Evolutionary conservation across 495 filamentous ascomycete species (phyloP).

Genomic region (Echria macrotheca): DNA sequence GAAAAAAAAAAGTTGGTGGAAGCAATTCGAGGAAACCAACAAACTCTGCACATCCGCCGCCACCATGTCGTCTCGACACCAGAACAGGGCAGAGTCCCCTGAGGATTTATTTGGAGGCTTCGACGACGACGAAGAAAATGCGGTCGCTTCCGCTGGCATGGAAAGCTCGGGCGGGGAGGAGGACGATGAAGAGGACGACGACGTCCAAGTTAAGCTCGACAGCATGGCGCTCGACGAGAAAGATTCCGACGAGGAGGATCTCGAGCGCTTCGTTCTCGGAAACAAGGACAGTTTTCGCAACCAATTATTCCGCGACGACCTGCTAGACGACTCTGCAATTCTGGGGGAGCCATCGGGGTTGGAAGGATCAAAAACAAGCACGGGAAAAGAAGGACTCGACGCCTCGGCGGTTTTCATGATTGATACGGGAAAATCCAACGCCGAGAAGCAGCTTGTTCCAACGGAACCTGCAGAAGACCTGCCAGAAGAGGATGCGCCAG

Average conservation of each 20-base stretch:
- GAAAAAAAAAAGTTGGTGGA: conserved; percentile 28
- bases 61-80: conserved; percentile 9
- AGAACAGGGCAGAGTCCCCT: conserved; percentile 20
- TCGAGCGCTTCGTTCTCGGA: conserved; percentile 82
- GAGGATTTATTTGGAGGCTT: conserved; percentile 30
- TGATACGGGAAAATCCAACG: conserved; percentile 32
- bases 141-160: no score
- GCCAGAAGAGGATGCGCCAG: conserved; percentile 36
- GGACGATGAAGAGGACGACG: conserved; percentile 36
- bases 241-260: conserved; percentile 73
- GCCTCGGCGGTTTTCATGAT: conserved; percentile 57
- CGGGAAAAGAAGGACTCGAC: conserved; percentile 41
- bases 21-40: background rate
- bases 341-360: conserved; percentile 31
- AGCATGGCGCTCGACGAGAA: conserved; percentile 47
- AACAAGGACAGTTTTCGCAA: conserved; percentile 73
- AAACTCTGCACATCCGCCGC: background rate
- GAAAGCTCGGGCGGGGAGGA: conserved; percentile 10
- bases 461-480: conserved; percentile 28
- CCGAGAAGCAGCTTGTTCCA: conserved; percentile 32
- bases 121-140: conserved; percentile 30
- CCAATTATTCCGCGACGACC: conserved; percentile 52
- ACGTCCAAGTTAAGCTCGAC: conserved; percentile 14
- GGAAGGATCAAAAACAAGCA: conserved; percentile 25
- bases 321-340: conserved; percentile 29